These are phyloP conservation scores for Xylaria arbuscula DNA, from an alignment of 2,329 filamentous ascomycete genomes.

Conservation along the genomic window DNA sequence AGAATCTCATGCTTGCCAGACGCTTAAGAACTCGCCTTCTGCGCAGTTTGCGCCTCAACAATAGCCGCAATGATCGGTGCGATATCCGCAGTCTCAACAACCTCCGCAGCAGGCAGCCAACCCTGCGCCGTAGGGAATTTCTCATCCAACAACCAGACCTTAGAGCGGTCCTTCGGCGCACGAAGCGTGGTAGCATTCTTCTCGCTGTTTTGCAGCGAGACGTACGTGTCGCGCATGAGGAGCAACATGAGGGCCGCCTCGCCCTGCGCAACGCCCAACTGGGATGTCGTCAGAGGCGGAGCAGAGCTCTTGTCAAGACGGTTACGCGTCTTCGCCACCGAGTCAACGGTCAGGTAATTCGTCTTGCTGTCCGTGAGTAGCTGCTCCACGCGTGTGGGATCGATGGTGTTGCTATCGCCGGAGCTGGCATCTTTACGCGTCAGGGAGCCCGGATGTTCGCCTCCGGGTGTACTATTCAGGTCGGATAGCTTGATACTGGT, in stretches of 20 bases:
- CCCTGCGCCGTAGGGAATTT: conserved; percentile 39
- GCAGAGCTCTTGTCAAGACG: conserved; percentile 34
- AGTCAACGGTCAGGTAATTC: conserved; percentile 34
- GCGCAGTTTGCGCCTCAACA: conserved; percentile 24
- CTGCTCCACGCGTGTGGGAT: conserved; percentile 33
- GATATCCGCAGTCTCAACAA: conserved; percentile 33
- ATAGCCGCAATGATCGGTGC: conserved; percentile 34
- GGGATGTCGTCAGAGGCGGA: conserved; percentile 11
- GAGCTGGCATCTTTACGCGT: conserved; percentile 36
- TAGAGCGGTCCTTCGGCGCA: conserved; percentile 37
- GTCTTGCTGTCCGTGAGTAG: conserved; percentile 35
- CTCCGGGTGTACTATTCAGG: conserved; percentile 30
- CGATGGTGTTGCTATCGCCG: conserved; percentile 36
- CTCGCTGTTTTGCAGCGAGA: conserved; percentile 12
- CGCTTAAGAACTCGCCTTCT: conserved; percentile 11
- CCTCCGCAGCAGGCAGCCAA: conserved; percentile 32
- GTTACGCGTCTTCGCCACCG: conserved; percentile 35
- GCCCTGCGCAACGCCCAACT: conserved; percentile 27
- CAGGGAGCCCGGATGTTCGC: conserved; percentile 40
- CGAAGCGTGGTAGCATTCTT: conserved; percentile 19
- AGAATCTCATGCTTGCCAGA: background rate
- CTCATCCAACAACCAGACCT: conserved; percentile 38
- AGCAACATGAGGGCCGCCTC: conserved; percentile 38
- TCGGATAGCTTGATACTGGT: conserved; percentile 34
- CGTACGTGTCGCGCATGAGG: conserved; percentile 37